A percentile compares a stretch with the other conserved stretches of the same genome.
Evolutionary conservation across 306 rosid species (phyloP).

Genomic region (Prosopis cineraria): DNA sequence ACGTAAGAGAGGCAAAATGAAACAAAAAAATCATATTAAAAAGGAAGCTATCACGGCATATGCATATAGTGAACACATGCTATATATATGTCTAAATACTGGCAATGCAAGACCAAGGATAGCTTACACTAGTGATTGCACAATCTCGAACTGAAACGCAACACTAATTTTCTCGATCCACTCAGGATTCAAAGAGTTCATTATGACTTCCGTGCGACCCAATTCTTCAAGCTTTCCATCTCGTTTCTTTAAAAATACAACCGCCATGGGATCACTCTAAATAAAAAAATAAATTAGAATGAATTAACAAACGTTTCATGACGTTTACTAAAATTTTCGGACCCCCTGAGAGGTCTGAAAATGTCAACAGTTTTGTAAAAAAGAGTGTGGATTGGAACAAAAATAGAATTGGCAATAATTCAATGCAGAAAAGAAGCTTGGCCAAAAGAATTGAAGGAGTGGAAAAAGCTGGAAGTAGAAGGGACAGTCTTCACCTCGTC

Average conservation of each 20-base stretch:
- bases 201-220: conserved; percentile 80
- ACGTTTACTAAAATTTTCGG: too few species aligned
- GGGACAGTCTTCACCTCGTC: too few species aligned
- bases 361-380: too few species aligned
- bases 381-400: too few species aligned
- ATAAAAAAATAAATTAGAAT: neutral
- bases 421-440: too few species aligned
- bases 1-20: conserved; percentile 24
- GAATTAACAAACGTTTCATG: too few species aligned
- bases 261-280: conserved; percentile 87
- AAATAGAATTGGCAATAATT: too few species aligned
- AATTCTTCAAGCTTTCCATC: conserved; percentile 68
- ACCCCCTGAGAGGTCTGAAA: too few species aligned
- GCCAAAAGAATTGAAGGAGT: too few species aligned
- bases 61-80: conserved; percentile 11
- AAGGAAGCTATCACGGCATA: neutral
- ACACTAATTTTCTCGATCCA: conserved; percentile 75
- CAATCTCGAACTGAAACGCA: conserved; percentile 74
- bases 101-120: neutral
- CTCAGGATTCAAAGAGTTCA: conserved; percentile 65
- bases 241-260: conserved; percentile 49
- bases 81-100: conserved; percentile 11
- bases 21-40: conserved; percentile 17
- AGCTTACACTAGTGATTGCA: conserved; percentile 74
- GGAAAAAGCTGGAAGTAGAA: too few species aligned